Evolutionary conservation across 2,329 filamentous ascomycete species (phyloP).

Genomic region (Paraphoma chrysanthemicola): DNA sequence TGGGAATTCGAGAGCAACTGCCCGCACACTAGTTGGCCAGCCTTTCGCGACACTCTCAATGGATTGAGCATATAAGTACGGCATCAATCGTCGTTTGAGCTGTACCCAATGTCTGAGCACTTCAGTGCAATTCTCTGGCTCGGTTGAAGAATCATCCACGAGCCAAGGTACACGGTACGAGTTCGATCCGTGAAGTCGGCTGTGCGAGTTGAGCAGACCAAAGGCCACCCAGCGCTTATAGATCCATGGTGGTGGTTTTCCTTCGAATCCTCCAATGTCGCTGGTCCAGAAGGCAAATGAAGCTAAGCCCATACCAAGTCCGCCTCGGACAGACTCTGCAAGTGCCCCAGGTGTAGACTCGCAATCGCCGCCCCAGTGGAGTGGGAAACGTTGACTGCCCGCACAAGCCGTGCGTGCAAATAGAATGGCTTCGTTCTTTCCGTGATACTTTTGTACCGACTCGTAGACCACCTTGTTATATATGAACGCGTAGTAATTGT

Average conservation of each 20-base stretch:
- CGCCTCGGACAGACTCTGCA: slow-evolving; percentile 73
- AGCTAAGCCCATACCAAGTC: slow-evolving; percentile 67
- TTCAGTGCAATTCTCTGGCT: slow-evolving; percentile 57
- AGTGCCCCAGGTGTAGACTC: slow-evolving; percentile 77
- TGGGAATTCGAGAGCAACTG: slow-evolving; percentile 74
- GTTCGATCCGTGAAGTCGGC: slow-evolving; percentile 71
- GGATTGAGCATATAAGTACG: slow-evolving; percentile 64
- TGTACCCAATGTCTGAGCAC: slow-evolving; percentile 62
- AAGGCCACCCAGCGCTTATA: slow-evolving; percentile 84
- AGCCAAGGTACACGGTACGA: slow-evolving; percentile 80
- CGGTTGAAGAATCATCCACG: slow-evolving; percentile 66
- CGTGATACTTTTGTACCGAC: slow-evolving; percentile 62
- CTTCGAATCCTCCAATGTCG: slow-evolving; percentile 77
- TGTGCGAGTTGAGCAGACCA: slow-evolving; percentile 73
- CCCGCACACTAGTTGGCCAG: slow-evolving; percentile 66
- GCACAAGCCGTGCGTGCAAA: slow-evolving; percentile 73
- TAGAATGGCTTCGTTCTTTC: slow-evolving; percentile 64
- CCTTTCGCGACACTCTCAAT: slow-evolving; percentile 60
- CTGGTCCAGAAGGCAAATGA: slow-evolving; percentile 74
- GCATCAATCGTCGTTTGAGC: slow-evolving; percentile 64
- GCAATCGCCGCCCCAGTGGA: slow-evolving; percentile 75
- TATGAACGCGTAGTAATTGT: slow-evolving; percentile 77
- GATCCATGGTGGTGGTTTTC: slow-evolving; percentile 69
- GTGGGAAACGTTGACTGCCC: slow-evolving; percentile 72
- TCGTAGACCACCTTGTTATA: slow-evolving; percentile 77